phyloP scores from a whole-genome alignment of 1,139 yeast species.

The Oligophagozyma castellii region DNA sequence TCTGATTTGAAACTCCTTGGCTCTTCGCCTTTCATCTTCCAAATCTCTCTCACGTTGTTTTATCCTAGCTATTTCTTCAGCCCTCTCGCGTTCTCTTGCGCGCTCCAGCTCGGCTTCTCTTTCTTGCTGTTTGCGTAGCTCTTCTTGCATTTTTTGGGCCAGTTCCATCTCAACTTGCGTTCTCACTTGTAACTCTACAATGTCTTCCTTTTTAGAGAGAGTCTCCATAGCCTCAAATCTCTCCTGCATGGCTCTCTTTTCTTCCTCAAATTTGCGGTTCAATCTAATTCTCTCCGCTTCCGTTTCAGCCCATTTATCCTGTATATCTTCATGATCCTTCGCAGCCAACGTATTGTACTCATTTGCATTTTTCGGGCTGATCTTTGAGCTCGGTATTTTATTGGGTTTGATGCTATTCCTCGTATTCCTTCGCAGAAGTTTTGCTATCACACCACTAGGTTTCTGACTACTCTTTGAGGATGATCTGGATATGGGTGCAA shows the following conservation, averaged over 20 bases:
- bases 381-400: no score
- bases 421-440: constrained; percentile 7
- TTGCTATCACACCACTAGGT: constrained; percentile 4
- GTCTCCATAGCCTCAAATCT: constrained; percentile 9
- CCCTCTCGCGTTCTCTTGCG: constrained; percentile 4
- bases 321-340: no score
- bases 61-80: constrained; percentile 1
- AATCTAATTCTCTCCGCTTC: constrained; percentile 13
- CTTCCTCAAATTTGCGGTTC: constrained; percentile 7
- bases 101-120: constrained; percentile 5
- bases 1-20: constrained; percentile 3
- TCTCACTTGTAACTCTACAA: constrained; percentile 14
- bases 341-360: not conserved
- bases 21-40: constrained; percentile 2
- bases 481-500: not conserved
- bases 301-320: constrained; percentile 10
- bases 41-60: constrained; percentile 2
- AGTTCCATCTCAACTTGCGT: constrained; percentile 16
- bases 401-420: constrained; percentile 1
- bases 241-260: constrained; percentile 7
- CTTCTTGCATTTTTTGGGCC: constrained; percentile 10
- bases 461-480: constrained; percentile 1
- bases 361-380: not conserved
- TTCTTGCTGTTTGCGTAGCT: constrained; percentile 5
- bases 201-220: constrained; percentile 11